A percentile compares a stretch with the other conserved stretches of the same genome.
Conservation (phyloP, 2,329 filamentous ascomycete genomes). For the Bimuria novae-zelandiae region DNA sequence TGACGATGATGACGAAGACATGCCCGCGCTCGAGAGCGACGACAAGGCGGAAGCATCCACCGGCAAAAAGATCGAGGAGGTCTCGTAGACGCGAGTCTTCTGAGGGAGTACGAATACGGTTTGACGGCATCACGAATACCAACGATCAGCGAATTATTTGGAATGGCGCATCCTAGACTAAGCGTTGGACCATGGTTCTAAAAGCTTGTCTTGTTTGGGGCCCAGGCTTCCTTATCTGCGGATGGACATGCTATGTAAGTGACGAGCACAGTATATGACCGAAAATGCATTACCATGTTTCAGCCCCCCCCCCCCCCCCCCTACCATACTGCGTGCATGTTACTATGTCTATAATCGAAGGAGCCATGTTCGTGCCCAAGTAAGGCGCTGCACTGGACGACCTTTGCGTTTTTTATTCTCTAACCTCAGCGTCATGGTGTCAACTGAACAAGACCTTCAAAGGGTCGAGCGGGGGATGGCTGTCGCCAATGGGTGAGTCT, state of each 20-base stretch:
- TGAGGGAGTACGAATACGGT: neutral
- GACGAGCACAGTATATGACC: constrained; percentile 23
- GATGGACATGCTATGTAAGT: constrained; percentile 18
- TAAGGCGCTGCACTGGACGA: too few relatives aligned
- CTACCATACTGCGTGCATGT: too few relatives aligned
- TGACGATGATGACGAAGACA: constrained; percentile 68
- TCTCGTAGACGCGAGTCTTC: constrained; percentile 30
- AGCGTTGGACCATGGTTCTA: neutral
- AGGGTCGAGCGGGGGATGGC: too few relatives aligned
- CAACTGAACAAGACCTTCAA: too few relatives aligned
- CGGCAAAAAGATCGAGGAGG: constrained; percentile 55
- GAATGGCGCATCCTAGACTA: constrained; percentile 1
- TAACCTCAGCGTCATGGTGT: too few relatives aligned
- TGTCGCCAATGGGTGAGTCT: too few relatives aligned
- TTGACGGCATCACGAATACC: neutral
- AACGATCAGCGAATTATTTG: constrained; percentile 6
- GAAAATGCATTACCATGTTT: constrained; percentile 11
- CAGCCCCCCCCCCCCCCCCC: too few relatives aligned
- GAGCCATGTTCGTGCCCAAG: too few relatives aligned
- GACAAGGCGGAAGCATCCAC: constrained; percentile 27
- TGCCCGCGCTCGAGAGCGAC: constrained; percentile 68
- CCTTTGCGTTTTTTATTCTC: too few relatives aligned
- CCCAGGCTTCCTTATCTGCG: neutral
- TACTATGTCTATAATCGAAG: too few relatives aligned
- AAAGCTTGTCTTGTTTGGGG: constrained; percentile 6